Evolutionary conservation across 768 basidiomycete species (phyloP).

Genomic region (Auricularia sp.): DNA sequence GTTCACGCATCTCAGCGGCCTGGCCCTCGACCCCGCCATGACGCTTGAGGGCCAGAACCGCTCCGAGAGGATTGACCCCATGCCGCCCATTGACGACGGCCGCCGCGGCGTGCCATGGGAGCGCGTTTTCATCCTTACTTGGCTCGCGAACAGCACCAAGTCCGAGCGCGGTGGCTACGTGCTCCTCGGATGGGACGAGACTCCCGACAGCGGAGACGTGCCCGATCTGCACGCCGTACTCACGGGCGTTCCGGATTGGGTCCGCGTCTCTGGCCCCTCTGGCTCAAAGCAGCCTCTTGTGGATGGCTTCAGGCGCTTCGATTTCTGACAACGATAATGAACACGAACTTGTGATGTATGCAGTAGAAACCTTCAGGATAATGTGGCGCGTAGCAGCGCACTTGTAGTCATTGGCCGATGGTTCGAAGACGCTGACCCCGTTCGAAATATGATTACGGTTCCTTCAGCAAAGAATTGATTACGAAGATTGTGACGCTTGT

Average conservation of each 20-base stretch:
- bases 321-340: not conserved
- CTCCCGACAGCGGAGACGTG: not conserved
- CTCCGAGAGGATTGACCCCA: not conserved
- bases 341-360: too few relatives aligned
- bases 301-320: not conserved
- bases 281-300: not conserved
- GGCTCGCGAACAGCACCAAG: not conserved
- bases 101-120: slow-evolving; percentile 1
- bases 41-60: not conserved
- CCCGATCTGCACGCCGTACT: not conserved
- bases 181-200: not conserved
- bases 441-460: too few relatives aligned
- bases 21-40: not conserved
- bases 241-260: not conserved
- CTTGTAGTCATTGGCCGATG: too few relatives aligned
- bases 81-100: not conserved
- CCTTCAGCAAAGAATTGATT: too few relatives aligned
- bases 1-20: not conserved
- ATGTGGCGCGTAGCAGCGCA: too few relatives aligned
- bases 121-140: not conserved
- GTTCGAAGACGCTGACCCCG: too few relatives aligned
- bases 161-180: not conserved
- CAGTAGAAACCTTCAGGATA: too few relatives aligned
- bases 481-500: too few relatives aligned
- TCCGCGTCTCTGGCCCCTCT: not conserved